Evolutionary conservation across 2,329 filamentous ascomycete species (phyloP).

Genomic region (Curvularia hawaiiensis): DNA sequence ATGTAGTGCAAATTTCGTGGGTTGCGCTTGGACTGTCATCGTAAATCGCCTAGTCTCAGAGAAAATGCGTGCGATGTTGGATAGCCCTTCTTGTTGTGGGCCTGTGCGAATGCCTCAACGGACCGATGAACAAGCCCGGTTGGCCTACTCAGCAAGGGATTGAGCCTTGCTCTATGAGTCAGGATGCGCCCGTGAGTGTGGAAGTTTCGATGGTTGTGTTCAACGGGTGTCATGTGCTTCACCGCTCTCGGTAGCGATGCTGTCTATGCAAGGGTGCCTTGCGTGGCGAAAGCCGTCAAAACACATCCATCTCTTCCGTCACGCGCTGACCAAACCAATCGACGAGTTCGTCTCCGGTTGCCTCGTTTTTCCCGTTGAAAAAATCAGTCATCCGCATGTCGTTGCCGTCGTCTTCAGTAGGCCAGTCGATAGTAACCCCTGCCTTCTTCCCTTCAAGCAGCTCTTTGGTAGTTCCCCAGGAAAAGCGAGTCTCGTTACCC

Average conservation of each 20-base stretch:
- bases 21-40: constrained; percentile 1
- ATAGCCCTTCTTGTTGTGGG: constrained; percentile 13
- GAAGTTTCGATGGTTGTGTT: background rate
- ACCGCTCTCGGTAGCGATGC: constrained; percentile 1
- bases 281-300: constrained; percentile 53
- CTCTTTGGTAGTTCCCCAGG: constrained; percentile 94
- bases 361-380: constrained; percentile 59
- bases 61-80: constrained; percentile 17
- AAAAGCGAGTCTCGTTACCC: constrained; percentile 91
- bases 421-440: constrained; percentile 82
- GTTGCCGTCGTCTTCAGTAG: constrained; percentile 72
- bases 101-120: constrained; percentile 19
- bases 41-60: constrained; percentile 6
- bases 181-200: background rate
- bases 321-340: constrained; percentile 82
- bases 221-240: constrained; percentile 6
- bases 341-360: constrained; percentile 68
- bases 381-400: constrained; percentile 77
- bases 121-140: background rate
- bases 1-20: background rate
- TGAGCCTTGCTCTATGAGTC: background rate
- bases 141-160: background rate
- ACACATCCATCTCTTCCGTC: constrained; percentile 72
- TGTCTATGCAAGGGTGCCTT: background rate
- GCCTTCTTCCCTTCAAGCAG: constrained; percentile 78